Conservation (phyloP, 495 filamentous ascomycete species). For the Penicillium diatomitis region DNA sequence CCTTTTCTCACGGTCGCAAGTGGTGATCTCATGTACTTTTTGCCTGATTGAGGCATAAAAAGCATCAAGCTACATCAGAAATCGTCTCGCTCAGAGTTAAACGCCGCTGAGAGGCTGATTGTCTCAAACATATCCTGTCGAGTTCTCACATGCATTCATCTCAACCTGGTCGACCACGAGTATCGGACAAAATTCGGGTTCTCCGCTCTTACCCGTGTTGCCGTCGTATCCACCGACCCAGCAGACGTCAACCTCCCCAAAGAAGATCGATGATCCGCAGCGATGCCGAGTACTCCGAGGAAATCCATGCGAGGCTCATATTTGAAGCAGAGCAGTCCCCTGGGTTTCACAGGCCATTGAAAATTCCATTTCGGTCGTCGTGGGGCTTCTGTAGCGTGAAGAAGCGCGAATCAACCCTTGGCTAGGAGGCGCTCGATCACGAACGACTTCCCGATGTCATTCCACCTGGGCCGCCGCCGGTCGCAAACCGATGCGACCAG, state of each 20-base stretch:
- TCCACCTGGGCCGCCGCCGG: constrained; percentile 15
- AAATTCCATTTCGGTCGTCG: too few species aligned
- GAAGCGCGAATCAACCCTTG: too few species aligned
- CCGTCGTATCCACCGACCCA: not conserved
- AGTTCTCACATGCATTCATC: not conserved
- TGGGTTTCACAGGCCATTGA: too few species aligned
- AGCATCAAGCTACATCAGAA: too few species aligned
- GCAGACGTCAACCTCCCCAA: not conserved
- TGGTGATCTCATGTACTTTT: too few species aligned
- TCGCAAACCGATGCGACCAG: constrained; percentile 11
- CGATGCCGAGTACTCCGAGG: constrained; percentile 10
- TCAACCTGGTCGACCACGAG: not conserved
- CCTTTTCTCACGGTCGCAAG: too few species aligned
- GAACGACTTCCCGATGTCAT: constrained; percentile 8
- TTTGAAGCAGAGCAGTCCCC: not conserved
- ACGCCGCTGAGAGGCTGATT: too few species aligned
- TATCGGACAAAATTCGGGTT: constrained; percentile 7
- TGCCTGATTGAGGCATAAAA: too few species aligned
- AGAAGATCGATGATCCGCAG: constrained; percentile 6
- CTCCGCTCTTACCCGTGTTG: constrained; percentile 5
- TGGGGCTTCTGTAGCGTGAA: too few species aligned
- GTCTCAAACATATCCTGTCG: too few species aligned
- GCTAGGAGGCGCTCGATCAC: too few species aligned
- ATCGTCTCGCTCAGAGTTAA: too few species aligned
- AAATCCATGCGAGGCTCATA: constrained; percentile 1